Base-by-base conservation (phyloP, 495 filamentous ascomycete genomes). In the Margaritispora aquatica region DNA sequence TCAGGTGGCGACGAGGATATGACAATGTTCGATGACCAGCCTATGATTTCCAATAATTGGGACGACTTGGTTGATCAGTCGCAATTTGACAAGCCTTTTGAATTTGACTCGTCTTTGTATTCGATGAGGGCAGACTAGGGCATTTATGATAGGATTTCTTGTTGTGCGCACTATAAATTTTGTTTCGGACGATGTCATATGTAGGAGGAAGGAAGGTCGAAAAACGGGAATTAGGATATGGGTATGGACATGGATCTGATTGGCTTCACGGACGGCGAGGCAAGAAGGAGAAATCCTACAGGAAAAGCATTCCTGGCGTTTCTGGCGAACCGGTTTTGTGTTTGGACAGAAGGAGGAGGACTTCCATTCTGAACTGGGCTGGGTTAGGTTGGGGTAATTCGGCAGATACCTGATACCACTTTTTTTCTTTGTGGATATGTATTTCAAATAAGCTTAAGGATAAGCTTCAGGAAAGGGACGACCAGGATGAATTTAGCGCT, bases 41-140 rank as follows among this genome's bases (percentile, higher is more conserved):
- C 48, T 34, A 19, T 56, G 57, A 31, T 63, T 2, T 26, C 23
- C 41, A 34, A 64, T 20, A 59, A 62, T 9, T 73, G 73, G 69
- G 77, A 79, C n/a, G 71, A 75, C 22, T 68, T 76, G 56, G 26
- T 61, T 13, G 63, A 69, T 49, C 31, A 61, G 17, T 61, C 55
- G 1, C 71, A 73, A 34, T 77, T 74, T 24, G 62, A 68, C 8
- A 75, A 78, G 59, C 71, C 74, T 2, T 76, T 75, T 51, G 24
- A 60, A 38, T 68, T 79, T 41, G 75, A 80, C 51, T 67, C 63
- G 23, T 73, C 71, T 26, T 56, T 73, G 8, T 80, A 73, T 61
- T 73, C 69, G 19, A 63, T 77, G 61, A 73, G 77, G n/a, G 61
- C 68, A 26, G 63, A 65, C 46, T 75, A 55, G 63, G 54, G 11